phyloP scores from a whole-genome alignment of 352 stramenopile species.

The Phytophthora sansomeana region DNA sequence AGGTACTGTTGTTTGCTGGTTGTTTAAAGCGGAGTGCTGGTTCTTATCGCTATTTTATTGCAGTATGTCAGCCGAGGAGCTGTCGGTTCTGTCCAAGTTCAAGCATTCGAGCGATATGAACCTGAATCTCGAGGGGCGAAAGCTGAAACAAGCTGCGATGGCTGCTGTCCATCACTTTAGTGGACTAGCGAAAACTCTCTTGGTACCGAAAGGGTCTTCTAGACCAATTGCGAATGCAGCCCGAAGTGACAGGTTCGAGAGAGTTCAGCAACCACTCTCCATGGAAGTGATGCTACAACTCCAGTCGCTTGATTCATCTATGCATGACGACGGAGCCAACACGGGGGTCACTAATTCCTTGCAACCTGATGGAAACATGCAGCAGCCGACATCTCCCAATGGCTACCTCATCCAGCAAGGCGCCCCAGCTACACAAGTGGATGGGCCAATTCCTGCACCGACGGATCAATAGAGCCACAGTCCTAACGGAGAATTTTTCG shows the following conservation, averaged over 20 bases:
- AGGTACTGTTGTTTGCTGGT: conserved; percentile 36
- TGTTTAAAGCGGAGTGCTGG: background rate
- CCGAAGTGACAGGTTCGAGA: conserved; percentile 28
- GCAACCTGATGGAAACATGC: conserved; percentile 8
- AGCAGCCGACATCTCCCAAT: conserved; percentile 25
- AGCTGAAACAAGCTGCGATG: conserved; percentile 67
- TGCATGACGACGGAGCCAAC: conserved; percentile 30
- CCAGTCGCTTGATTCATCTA: conserved; percentile 37
- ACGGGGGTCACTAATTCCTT: conserved; percentile 1
- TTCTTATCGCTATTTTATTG: background rate
- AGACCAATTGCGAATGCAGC: conserved; percentile 3
- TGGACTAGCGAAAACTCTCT: conserved; percentile 16
- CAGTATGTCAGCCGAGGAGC: conserved; percentile 52
- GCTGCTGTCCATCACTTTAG: conserved; percentile 50
- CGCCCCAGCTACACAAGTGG: conserved; percentile 8
- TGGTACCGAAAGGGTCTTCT: background rate
- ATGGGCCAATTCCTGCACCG: conserved; percentile 3
- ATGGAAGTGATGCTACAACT: conserved; percentile 43
- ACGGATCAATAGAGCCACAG: conserved; percentile 13
- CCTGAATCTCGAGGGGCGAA: conserved; percentile 65
- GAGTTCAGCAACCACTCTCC: conserved; percentile 33
- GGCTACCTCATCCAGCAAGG: conserved; percentile 28
- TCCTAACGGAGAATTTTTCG: background rate
- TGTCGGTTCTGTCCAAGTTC: conserved; percentile 64
- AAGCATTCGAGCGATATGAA: conserved; percentile 69